Percentiles rank a stretch among this genome's conserved stretches.
phyloP scores from a whole-genome alignment of 768 basidiomycete species.

The Hygrophoropsis aurantiaca region DNA sequence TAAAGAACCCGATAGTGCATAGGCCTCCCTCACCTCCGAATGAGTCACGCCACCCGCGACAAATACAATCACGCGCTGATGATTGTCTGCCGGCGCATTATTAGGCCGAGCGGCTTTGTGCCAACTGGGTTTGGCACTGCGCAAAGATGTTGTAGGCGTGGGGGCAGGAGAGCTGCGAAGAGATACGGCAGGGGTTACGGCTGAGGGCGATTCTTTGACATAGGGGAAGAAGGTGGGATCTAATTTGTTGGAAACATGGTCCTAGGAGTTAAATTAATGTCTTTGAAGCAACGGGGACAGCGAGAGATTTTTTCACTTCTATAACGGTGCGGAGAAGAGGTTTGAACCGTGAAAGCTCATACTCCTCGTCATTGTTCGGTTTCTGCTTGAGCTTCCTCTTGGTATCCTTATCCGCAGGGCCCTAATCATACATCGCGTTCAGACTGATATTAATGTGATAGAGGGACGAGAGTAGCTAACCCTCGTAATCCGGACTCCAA shows the following conservation, averaged over 20 bases:
- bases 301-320: conserved; percentile 59
- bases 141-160: conserved; percentile 69
- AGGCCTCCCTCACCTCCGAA: conserved; percentile 90
- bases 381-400: conserved; percentile 85
- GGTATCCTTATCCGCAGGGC: conserved; percentile 71
- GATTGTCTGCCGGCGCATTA: conserved; percentile 46
- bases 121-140: conserved; percentile 90
- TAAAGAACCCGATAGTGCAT: conserved; percentile 68
- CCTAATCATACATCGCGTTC: conserved; percentile 40
- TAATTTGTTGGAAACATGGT: conserved; percentile 76
- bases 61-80: conserved; percentile 84
- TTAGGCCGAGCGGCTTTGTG: conserved; percentile 69
- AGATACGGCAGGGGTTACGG: conserved; percentile 43
- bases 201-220: conserved; percentile 73
- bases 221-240: conserved; percentile 86
- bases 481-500: conserved; percentile 83
- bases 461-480: conserved; percentile 41
- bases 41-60: conserved; percentile 95
- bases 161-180: conserved; percentile 44
- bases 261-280: conserved; percentile 45
- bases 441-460: neutral
- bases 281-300: neutral
- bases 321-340: conserved; percentile 79
- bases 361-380: conserved; percentile 79
- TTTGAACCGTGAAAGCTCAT: conserved; percentile 93